Percentiles rank a stretch among this genome's conserved stretches.
phyloP scores from a whole-genome alignment of 208 protist species.

The Acanthamoeba lenticulata region DNA sequence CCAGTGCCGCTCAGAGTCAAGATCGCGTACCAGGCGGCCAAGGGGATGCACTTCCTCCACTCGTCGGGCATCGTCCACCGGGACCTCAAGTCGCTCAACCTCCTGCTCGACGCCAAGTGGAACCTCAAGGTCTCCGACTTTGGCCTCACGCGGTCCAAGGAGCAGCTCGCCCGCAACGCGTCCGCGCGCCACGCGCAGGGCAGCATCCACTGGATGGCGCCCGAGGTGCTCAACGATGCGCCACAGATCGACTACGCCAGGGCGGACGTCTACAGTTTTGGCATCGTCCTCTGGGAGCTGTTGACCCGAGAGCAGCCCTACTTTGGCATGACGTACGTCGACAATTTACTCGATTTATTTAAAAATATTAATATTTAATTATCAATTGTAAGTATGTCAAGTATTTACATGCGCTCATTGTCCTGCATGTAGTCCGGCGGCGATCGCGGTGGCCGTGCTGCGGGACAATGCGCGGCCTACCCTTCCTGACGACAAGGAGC shows the following conservation, averaged over 20 bases:
- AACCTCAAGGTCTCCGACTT: conserved; percentile 53
- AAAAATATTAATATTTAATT: no score
- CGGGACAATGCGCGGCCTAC: neutral
- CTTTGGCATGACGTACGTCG: neutral
- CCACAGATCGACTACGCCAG: neutral
- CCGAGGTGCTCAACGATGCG: neutral
- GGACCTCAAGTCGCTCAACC: conserved; percentile 57
- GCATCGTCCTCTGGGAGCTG: neutral
- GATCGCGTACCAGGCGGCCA: conserved; percentile 20
- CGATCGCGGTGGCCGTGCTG: neutral
- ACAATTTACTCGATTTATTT: neutral
- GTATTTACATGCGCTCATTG: neutral
- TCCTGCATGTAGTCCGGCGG: neutral
- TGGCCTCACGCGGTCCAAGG: conserved; percentile 1
- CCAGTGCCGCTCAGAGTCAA: neutral
- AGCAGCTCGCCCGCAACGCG: neutral
- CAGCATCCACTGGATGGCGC: neutral
- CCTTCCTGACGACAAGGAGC: neutral
- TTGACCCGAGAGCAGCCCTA: neutral
- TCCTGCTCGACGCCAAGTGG: conserved; percentile 48
- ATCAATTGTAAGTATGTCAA: neutral
- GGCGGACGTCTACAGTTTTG: neutral
- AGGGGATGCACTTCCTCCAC: conserved; percentile 44
- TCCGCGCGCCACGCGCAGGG: neutral
- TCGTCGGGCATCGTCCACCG: conserved; percentile 39